A percentile compares a stretch with the other conserved stretches of the same genome.
These are phyloP conservation scores for Suillus fuscotomentosus DNA, from an alignment of 768 basidiomycete genomes.

Conservation along the genomic window DNA sequence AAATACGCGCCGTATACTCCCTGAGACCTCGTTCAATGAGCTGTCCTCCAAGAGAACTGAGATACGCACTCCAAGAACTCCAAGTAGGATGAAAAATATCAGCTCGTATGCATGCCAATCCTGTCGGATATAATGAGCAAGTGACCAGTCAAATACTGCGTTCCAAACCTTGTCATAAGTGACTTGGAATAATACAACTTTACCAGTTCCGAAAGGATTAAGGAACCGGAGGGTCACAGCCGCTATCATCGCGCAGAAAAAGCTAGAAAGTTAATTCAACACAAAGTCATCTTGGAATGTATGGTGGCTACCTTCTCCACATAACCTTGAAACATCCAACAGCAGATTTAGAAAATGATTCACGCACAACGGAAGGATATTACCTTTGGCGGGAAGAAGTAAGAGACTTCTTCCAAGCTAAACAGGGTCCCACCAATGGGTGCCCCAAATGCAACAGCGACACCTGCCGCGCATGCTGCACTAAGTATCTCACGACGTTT, in stretches of 20 bases:
- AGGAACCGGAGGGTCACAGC: constrained; percentile 91
- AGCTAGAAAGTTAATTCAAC: constrained; percentile 54
- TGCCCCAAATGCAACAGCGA: constrained; percentile 96
- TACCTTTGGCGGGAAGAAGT: constrained; percentile 95
- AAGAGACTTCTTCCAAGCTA: constrained; percentile 93
- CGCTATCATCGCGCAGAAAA: constrained; percentile 98
- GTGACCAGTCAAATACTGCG: not conserved
- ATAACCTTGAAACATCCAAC: constrained; percentile 54
- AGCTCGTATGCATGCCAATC: constrained; percentile 95
- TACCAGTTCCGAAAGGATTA: constrained; percentile 94
- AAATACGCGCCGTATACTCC: constrained; percentile 94
- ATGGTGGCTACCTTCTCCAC: constrained; percentile 79
- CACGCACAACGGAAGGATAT: constrained; percentile 1
- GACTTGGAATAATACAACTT: constrained; percentile 89
- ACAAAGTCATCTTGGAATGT: not conserved
- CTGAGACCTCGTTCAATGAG: constrained; percentile 36
- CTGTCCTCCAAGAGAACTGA: not conserved
- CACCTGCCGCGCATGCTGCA: constrained; percentile 96
- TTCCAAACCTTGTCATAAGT: constrained; percentile 73
- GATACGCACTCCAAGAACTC: constrained; percentile 76
- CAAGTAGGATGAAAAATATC: constrained; percentile 79
- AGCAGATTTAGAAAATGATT: not conserved
- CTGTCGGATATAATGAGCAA: constrained; percentile 34
- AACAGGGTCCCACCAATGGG: constrained; percentile 94
- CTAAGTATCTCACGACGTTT: constrained; percentile 94